Evolutionary conservation across 2,329 filamentous ascomycete genomes (phyloP), one percentile per base, ranked within the genome.

Genomic region (Ophiosphaerella narmari): DNA sequence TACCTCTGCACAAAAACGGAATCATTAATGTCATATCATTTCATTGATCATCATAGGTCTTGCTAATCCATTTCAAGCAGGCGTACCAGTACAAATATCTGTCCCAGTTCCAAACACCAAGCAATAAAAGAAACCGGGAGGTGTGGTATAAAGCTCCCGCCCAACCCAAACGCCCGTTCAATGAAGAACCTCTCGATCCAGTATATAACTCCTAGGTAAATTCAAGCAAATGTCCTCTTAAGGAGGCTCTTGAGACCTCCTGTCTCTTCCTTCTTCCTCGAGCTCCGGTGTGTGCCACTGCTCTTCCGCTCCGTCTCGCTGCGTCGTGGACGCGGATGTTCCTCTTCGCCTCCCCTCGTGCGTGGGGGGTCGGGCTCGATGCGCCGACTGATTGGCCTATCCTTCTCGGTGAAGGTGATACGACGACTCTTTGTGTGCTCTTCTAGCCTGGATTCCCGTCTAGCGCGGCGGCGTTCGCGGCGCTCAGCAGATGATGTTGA

Each of bases 391-490:
- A 57, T 46, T 1, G 67, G 66, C 8, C 67, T 45, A 31, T 70
- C 66, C 44, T 62, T 68, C 24, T 72, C 70, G 0, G 55, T 65
- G 11, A 67, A 64, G 0, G 68, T 67, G 36, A 70, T 62, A 5
- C 65, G 64, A n/a, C 66, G 60, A 45, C 59, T 62, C n/a, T 64
- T 70, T 1, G 67, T 59, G 1, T 63, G 55, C 29, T 70, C 67
- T 35, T 71, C 67, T 1, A 60, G 45, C 9, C 63, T 60, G 4
- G 67, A 65, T n/a, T 60, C 59, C 21, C 64, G 63, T 21, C 58
- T 55, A 29, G 57, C 59, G 33, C 56, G 59, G 16, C 59, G 59
- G 29, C 65, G 64, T 32, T 65, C 61, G 8, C 62, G 68, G 14
- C 60, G 62, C 11, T 71, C 68, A 6, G 49, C 53, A 0, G 67